These are phyloP conservation scores for Hymenoscyphus scutula DNA, from an alignment of 2,329 filamentous ascomycete genomes.

Conservation along the genomic window DNA sequence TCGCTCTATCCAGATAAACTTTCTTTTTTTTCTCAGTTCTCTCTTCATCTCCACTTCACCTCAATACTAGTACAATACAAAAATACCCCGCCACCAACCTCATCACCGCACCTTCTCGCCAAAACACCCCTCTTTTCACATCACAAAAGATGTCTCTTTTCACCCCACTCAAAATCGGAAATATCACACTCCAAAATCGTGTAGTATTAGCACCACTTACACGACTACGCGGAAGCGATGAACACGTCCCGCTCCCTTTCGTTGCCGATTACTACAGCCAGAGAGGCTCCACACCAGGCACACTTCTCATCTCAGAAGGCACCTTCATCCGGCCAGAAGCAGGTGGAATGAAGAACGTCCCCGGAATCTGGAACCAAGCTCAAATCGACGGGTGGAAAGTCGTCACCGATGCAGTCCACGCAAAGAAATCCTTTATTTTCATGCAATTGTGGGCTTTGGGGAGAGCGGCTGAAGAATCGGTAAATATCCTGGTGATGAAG, in stretches of 20 bases:
- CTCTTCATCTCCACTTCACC: neutral
- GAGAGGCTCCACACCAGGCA: slow-evolving; percentile 48
- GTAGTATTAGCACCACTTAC: slow-evolving; percentile 58
- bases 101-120: too few relatives aligned
- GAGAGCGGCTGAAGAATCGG: slow-evolving; percentile 36
- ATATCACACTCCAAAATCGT: slow-evolving; percentile 42
- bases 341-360: slow-evolving; percentile 46
- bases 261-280: slow-evolving; percentile 53
- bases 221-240: slow-evolving; percentile 47
- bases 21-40: neutral
- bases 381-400: slow-evolving; percentile 57
- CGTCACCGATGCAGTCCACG: slow-evolving; percentile 61
- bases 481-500: too few relatives aligned
- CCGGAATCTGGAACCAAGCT: slow-evolving; percentile 52
- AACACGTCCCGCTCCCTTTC: slow-evolving; percentile 45
- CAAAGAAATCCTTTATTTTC: slow-evolving; percentile 59
- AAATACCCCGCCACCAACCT: too few relatives aligned
- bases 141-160: slow-evolving; percentile 38
- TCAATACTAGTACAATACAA: neutral
- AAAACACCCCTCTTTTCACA: too few relatives aligned
- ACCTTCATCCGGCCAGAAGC: slow-evolving; percentile 50
- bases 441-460: slow-evolving; percentile 62
- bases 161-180: slow-evolving; percentile 43
- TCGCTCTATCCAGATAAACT: neutral
- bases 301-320: slow-evolving; percentile 55